Base-by-base conservation (phyloP, 2,329 filamentous ascomycete species). In the Alternaria conjuncta region DNA sequence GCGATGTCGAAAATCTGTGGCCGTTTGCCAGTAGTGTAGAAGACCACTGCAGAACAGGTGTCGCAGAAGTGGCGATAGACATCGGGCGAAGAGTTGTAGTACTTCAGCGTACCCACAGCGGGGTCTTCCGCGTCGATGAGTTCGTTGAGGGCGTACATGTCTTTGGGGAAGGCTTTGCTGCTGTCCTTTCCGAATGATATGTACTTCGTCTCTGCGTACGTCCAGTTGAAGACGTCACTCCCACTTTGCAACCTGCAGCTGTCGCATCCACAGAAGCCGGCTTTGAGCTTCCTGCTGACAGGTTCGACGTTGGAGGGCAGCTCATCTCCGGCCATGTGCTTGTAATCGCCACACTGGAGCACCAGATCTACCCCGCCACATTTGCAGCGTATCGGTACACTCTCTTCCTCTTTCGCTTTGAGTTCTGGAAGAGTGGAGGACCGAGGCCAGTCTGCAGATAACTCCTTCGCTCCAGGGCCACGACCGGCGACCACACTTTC, bases 31-130 rank as follows among this genome's bases (percentile, higher is more conserved):
- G 70, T 70, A 0, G 81, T 78, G 60, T 84, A 86, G 58, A 86
- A 86, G 0, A 86, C 76, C 11, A 67, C 74, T 0, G 85, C 84
- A 0, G 83, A 84, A 72, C 85, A 87, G 2, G 65, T 75, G 0
- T 79, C 79, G 71, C 85, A 87, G 63, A 84, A 86, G 62, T 85
- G 86, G 2, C 85, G 74, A 59, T 84, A 79, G 1, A 85, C 82
- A 13, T 78, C 80, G 0, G 80, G 71, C 0, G 83, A 85, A 51
- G 83, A 85, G 9, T 70, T 66, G 65, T 84, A 84, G 26, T 80
- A 79, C 0, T 75, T 68, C 5, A 86, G 74, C 0, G 82, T 86
- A 0, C 84, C 84, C 11, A 83, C 61, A 6, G 78, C 74, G 0
- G 78, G 61, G 55, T 84, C 82, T 6, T 77, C 74, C 0, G 56